Evolutionary conservation across 768 basidiomycete genomes (phyloP).

Genomic region (Paxillus ammoniavirescens): DNA sequence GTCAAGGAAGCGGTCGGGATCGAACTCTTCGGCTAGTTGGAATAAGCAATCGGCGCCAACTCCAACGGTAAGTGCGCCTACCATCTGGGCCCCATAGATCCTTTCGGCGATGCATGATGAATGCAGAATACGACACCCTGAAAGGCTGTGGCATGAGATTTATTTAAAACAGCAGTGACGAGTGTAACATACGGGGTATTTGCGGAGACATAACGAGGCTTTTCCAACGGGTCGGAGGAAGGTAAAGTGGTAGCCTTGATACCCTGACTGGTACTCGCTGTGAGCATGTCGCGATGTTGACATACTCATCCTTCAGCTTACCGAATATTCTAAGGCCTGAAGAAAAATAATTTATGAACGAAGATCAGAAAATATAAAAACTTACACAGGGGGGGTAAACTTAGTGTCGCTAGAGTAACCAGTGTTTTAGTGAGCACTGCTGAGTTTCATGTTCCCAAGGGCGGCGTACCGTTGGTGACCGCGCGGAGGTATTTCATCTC

Average conservation of each 20-base stretch:
- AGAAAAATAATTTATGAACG: neutral
- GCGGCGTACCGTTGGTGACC: constrained; percentile 54
- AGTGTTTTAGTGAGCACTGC: neutral
- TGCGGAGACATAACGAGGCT: constrained; percentile 34
- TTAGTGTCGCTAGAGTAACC: constrained; percentile 43
- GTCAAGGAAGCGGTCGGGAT: constrained; percentile 72
- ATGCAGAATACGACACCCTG: constrained; percentile 53
- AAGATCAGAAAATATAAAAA: neutral
- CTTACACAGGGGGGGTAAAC: constrained; percentile 51
- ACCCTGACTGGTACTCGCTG: constrained; percentile 35
- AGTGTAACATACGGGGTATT: constrained; percentile 36
- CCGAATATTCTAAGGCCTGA: constrained; percentile 50
- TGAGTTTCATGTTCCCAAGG: neutral
- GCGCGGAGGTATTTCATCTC: constrained; percentile 66
- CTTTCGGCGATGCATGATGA: constrained; percentile 63
- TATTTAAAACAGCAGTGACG: neutral
- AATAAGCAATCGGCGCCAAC: neutral
- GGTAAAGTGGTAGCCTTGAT: constrained; percentile 48
- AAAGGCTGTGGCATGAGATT: neutral
- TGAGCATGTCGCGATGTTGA: constrained; percentile 2
- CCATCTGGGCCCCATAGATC: constrained; percentile 76
- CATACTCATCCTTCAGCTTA: constrained; percentile 10
- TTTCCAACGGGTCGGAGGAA: constrained; percentile 20
- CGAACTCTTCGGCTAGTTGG: constrained; percentile 56
- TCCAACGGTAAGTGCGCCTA: constrained; percentile 17